These are phyloP conservation scores for Penicillium griseofulvum DNA, from an alignment of 2,329 filamentous ascomycete species.

Conservation along the genomic window DNA sequence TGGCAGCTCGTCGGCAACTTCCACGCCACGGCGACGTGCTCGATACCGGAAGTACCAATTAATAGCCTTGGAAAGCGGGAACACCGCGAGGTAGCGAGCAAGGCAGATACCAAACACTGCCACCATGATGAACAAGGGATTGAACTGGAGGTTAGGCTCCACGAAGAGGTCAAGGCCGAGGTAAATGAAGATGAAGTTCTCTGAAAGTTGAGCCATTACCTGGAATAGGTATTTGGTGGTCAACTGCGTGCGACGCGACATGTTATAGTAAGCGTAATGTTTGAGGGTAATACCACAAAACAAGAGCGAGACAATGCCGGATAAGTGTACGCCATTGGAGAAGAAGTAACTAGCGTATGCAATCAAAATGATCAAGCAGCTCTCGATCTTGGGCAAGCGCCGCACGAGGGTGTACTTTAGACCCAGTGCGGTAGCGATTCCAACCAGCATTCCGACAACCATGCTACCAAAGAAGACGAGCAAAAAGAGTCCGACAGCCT, in stretches of 20 bases:
- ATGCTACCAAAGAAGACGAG: conserved; percentile 93
- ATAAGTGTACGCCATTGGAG: conserved; percentile 92
- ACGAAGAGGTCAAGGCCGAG: conserved; percentile 93
- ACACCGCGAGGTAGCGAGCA: conserved; percentile 90
- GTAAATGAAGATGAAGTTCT: conserved; percentile 99
- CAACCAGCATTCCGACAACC: conserved; percentile 81
- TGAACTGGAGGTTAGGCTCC: conserved; percentile 81
- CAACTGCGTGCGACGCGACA: conserved; percentile 94
- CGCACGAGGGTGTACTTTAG: conserved; percentile 94
- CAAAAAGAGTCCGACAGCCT: conserved; percentile 91
- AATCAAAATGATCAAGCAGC: conserved; percentile 87
- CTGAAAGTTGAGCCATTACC: conserved; percentile 87
- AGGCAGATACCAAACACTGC: conserved; percentile 88
- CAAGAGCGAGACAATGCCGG: conserved; percentile 90
- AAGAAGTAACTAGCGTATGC: conserved; percentile 98
- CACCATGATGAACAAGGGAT: conserved; percentile 91
- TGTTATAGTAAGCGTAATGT: conserved; percentile 99
- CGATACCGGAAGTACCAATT: conserved; percentile 92
- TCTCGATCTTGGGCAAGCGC: conserved; percentile 93
- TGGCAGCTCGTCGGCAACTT: conserved; percentile 82
- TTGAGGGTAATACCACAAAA: conserved; percentile 99
- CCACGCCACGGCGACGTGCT: conserved; percentile 69
- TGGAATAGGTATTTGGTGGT: conserved; percentile 98
- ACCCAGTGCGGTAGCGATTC: conserved; percentile 79
- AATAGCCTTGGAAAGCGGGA: conserved; percentile 83